Base-by-base conservation (phyloP, 2,329 filamentous ascomycete genomes). In the Cyphellophora europaea region DNA sequence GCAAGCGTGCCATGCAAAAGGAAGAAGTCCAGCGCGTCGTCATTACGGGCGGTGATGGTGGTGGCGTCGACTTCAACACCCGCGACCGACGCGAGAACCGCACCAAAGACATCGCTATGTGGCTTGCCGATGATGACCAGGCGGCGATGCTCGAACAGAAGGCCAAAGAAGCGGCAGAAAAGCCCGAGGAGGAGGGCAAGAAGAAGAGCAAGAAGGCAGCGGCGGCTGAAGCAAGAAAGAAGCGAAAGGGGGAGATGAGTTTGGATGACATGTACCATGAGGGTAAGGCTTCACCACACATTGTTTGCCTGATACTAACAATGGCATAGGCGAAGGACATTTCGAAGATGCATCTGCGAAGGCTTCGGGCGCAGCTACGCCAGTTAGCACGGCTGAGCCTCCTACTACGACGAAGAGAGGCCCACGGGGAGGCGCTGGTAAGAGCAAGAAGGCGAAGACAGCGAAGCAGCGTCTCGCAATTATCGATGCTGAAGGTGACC, bases 201-300 rank as follows among this genome's bases (percentile, higher is more conserved):
- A 74, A 71, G 57, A 65, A 65, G 41, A 62, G 61, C 30, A 81
- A 79, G 62, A 77, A 73, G 38, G 72, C 71, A 27, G 67, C 66
- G 40, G 65, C 58, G 25, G 60, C 60, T n/a, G 59, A 58, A 32
- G 54, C 53, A 4, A 51, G 48, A 4, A 56, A 52, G 23, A 73
- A 74, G 51, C 89, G 82, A 50, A 71, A 66, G 58, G 59, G 59
- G 36, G 74, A 79, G 56, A 63, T 79, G 44, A 77, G 71, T 53
- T 65, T 96, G 60, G 91, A 96, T 58, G 89, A 95, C 55, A 87
- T 98, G 84, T 98, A 98, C 64, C 91, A 98, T 58, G 91, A 98
- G 72, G 91, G 91, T 94, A 59, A 78, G 84, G 65, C n/a, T 16
- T 23, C 28, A 15, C 5, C 11, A 28, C 11, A 29, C 33, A 19